Conservation (phyloP, 768 basidiomycete species). For the Clavaria fumosa region DNA sequence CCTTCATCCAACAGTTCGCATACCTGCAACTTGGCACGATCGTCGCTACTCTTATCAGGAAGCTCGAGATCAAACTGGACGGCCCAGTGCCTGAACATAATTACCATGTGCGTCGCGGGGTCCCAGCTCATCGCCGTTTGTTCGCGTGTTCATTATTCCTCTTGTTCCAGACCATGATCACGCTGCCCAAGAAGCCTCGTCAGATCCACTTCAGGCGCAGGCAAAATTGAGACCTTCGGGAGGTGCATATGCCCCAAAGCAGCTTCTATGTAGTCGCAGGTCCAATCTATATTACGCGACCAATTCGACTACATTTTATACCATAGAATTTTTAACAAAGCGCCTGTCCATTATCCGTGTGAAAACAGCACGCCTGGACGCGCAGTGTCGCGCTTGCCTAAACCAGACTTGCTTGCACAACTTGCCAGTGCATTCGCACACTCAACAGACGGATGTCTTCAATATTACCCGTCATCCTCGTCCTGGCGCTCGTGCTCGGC, state of each 20-base stretch:
- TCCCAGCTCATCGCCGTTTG: neutral
- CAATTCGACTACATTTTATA: too few species aligned
- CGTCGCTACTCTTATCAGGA: conserved; percentile 62
- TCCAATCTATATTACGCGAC: too few species aligned
- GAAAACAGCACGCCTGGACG: too few species aligned
- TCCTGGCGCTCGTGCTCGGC: conserved; percentile 47
- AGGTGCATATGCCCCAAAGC: too few species aligned
- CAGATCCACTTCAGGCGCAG: conserved; percentile 53
- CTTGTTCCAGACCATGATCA: conserved; percentile 90
- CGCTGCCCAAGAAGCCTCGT: conserved; percentile 64
- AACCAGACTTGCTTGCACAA: too few species aligned
- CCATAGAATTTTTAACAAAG: too few species aligned
- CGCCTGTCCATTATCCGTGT: too few species aligned
- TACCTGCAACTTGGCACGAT: conserved; percentile 86
- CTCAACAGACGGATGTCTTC: conserved; percentile 37
- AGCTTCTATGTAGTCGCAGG: too few species aligned
- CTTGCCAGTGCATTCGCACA: neutral
- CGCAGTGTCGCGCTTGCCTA: too few species aligned
- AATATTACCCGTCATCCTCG: conserved; percentile 49
- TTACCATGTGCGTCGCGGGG: conserved; percentile 56
- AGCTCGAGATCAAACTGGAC: conserved; percentile 59
- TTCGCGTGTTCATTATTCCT: conserved; percentile 1
- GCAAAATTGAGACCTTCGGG: too few species aligned
- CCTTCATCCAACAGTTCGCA: conserved; percentile 47
- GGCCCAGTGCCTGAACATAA: conserved; percentile 63